A percentile compares a stretch with the other conserved stretches of the same genome.
These are phyloP conservation scores for Spatholobus suberectus DNA, from an alignment of 306 rosid genomes.

Conservation along the genomic window DNA sequence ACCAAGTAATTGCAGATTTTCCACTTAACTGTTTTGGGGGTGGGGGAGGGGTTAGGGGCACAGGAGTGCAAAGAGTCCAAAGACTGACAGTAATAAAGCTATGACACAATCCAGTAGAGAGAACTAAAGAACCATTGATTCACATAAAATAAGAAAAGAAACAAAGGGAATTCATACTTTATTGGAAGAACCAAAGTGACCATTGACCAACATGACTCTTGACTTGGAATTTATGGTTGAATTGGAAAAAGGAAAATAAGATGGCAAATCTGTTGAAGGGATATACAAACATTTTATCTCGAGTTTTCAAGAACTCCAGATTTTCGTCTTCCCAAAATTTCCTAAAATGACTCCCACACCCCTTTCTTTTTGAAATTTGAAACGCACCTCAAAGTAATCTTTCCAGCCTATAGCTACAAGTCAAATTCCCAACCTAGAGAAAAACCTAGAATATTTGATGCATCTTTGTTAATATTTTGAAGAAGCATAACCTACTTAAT, in stretches of 20 bases:
- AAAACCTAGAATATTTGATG: background rate
- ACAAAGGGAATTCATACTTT: background rate
- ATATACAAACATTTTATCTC: background rate
- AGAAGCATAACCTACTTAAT: background rate
- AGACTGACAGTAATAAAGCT: background rate
- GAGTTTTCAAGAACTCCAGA: background rate
- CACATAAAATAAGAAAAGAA: background rate
- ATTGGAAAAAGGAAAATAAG: background rate
- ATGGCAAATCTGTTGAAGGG: background rate
- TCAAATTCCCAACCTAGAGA: conserved; percentile 1
- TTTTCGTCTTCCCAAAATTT: conserved; percentile 1
- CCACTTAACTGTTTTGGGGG: background rate
- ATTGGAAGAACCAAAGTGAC: background rate
- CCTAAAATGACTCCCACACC: background rate
- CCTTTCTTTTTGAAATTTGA: background rate
- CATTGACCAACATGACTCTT: background rate
- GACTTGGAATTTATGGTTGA: conserved; percentile 15
- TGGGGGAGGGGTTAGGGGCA: background rate
- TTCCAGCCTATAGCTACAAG: background rate
- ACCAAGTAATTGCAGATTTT: background rate
- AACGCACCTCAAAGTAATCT: background rate
- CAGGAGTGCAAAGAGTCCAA: background rate
- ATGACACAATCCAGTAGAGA: background rate
- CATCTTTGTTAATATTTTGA: background rate
- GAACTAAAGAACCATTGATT: background rate